Evolutionary conservation across 805 yeast genomes (phyloP).

Genomic region (Myxozyma melibiosi): DNA sequence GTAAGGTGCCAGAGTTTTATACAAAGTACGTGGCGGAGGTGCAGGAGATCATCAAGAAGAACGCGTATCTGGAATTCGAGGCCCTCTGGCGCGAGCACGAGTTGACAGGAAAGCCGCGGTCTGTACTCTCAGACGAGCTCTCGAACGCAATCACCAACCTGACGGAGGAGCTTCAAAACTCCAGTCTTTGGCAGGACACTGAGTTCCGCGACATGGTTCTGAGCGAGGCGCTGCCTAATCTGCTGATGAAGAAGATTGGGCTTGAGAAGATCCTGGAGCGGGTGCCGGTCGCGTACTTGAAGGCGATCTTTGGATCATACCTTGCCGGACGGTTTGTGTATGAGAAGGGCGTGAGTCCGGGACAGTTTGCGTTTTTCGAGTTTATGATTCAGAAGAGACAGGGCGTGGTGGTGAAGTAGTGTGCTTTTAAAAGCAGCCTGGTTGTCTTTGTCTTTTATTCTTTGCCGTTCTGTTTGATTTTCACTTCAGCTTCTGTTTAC

Average conservation of each 20-base stretch:
- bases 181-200: slow-evolving; percentile 81
- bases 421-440: background rate
- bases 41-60: slow-evolving; percentile 69
- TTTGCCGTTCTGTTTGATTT: too few relatives aligned
- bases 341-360: slow-evolving; percentile 75
- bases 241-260: slow-evolving; percentile 62
- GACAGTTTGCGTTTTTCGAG: slow-evolving; percentile 57
- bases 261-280: slow-evolving; percentile 67
- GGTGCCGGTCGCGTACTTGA: slow-evolving; percentile 85
- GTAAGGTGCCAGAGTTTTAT: slow-evolving; percentile 70
- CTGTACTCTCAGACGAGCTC: slow-evolving; percentile 74
- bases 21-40: slow-evolving; percentile 81
- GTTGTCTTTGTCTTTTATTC: background rate
- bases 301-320: slow-evolving; percentile 84
- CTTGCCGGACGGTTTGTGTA: slow-evolving; percentile 85
- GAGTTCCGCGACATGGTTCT: slow-evolving; percentile 77
- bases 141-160: slow-evolving; percentile 82
- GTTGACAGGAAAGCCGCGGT: slow-evolving; percentile 60
- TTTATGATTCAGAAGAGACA: slow-evolving; percentile 41
- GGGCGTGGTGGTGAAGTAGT: background rate
- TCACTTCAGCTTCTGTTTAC: too few relatives aligned
- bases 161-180: slow-evolving; percentile 79
- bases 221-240: slow-evolving; percentile 72
- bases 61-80: slow-evolving; percentile 84
- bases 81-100: slow-evolving; percentile 79